A percentile compares a stretch with the other conserved stretches of the same genome.
phyloP scores from a whole-genome alignment of 2,329 filamentous ascomycete species.

The Monosporascus sp. region DNA sequence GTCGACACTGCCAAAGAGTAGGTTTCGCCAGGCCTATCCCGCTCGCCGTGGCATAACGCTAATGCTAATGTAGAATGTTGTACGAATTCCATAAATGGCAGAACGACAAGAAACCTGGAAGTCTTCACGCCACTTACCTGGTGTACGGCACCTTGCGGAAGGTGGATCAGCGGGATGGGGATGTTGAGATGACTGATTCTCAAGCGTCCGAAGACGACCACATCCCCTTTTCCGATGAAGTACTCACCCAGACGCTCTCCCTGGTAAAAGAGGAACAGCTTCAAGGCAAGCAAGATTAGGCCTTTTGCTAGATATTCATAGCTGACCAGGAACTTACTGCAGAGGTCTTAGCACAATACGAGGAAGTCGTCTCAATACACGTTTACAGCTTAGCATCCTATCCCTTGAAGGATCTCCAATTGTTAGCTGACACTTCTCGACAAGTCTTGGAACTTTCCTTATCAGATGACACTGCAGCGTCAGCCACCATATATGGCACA shows the following conservation, averaged over 20 bases:
- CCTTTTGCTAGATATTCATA: not conserved
- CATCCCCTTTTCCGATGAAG: conserved; percentile 40
- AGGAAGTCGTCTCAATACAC: conserved; percentile 73
- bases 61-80: conserved; percentile 60
- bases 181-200: conserved; percentile 67
- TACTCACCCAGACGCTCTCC: conserved; percentile 55
- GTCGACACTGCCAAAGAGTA: conserved; percentile 88
- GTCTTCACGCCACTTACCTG: conserved; percentile 89
- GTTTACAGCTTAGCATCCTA: conserved; percentile 79
- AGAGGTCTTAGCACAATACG: conserved; percentile 66
- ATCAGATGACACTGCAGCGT: conserved; percentile 54
- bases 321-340: conserved; percentile 5
- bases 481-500: conserved; percentile 62
- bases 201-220: conserved; percentile 42
- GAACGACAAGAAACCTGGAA: conserved; percentile 67
- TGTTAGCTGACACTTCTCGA: conserved; percentile 65
- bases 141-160: conserved; percentile 63
- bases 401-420: conserved; percentile 64
- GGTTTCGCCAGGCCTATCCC: conserved; percentile 21
- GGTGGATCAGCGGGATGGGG: conserved; percentile 46
- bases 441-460: conserved; percentile 53
- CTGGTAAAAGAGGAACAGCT: conserved; percentile 70
- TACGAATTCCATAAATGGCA: conserved; percentile 79
- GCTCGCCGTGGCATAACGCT: not conserved
- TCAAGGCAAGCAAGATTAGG: conserved; percentile 43